A percentile compares a stretch with the other conserved stretches of the same genome.
These are phyloP conservation scores for Boeremia exigua DNA, from an alignment of 2,329 filamentous ascomycete genomes.

Conservation along the genomic window DNA sequence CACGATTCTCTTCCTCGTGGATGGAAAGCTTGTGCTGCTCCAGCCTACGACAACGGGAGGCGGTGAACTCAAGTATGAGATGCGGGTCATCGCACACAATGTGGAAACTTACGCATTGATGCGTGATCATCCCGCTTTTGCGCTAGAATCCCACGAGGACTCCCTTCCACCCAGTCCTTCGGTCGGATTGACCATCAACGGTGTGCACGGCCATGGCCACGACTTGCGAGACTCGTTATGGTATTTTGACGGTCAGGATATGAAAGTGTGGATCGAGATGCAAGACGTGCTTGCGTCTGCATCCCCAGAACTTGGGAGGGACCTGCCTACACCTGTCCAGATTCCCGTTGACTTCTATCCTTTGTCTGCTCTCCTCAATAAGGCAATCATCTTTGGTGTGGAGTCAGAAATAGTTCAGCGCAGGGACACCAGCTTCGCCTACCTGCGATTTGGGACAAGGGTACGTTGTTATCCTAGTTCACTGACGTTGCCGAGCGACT, in stretches of 20 bases:
- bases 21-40: constrained; percentile 91
- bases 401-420: constrained; percentile 94
- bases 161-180: constrained; percentile 59
- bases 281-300: constrained; percentile 79
- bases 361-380: constrained; percentile 82
- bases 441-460: constrained; percentile 84
- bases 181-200: constrained; percentile 53
- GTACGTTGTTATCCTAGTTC: constrained; percentile 58
- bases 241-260: constrained; percentile 87
- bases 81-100: constrained; percentile 94
- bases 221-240: constrained; percentile 86
- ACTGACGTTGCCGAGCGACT: constrained; percentile 2
- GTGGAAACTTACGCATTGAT: constrained; percentile 95
- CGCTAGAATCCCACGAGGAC: constrained; percentile 54
- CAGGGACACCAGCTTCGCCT: constrained; percentile 88
- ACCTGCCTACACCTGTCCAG: constrained; percentile 75
- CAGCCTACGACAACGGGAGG: constrained; percentile 84
- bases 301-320: constrained; percentile 68
- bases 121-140: constrained; percentile 74
- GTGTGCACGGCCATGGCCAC: constrained; percentile 52
- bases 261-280: constrained; percentile 89
- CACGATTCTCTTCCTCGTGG: constrained; percentile 93
- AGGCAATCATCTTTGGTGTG: constrained; percentile 87
- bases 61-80: constrained; percentile 93
- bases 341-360: constrained; percentile 96